These are phyloP conservation scores for Claviceps fusiformis DNA, from an alignment of 2,329 filamentous ascomycete species.

Conservation along the genomic window DNA sequence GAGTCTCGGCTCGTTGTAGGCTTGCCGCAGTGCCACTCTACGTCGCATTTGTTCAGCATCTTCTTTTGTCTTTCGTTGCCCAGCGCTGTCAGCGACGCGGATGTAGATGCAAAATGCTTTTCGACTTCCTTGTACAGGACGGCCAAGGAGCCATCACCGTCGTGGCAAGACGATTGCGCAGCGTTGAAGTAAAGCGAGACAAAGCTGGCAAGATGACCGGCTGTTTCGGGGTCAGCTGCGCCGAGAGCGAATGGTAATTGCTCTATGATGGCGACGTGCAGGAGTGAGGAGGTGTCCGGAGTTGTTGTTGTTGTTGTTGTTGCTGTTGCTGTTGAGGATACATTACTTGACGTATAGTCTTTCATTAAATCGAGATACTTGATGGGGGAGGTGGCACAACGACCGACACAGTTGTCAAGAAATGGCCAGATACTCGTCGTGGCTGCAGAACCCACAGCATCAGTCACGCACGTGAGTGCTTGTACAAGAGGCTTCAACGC, in stretches of 20 bases:
- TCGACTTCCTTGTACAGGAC: slow-evolving; percentile 16
- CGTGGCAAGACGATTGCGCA: slow-evolving; percentile 23
- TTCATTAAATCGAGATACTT: slow-evolving; percentile 67
- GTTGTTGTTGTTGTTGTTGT: neutral
- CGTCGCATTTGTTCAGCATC: slow-evolving; percentile 6
- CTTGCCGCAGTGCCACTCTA: slow-evolving; percentile 5
- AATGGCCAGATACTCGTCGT: slow-evolving; percentile 48
- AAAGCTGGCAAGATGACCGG: slow-evolving; percentile 40
- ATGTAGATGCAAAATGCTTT: slow-evolving; percentile 15
- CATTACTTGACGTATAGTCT: slow-evolving; percentile 22
- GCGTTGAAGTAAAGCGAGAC: slow-evolving; percentile 43
- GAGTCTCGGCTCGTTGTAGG: neutral
- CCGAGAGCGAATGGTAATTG: slow-evolving; percentile 60
- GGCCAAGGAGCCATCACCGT: neutral
- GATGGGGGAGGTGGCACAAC: slow-evolving; percentile 62
- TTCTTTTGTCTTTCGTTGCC: slow-evolving; percentile 10
- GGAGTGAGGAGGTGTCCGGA: slow-evolving; percentile 34
- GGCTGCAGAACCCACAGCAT: slow-evolving; percentile 8
- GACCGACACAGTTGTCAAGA: slow-evolving; percentile 68
- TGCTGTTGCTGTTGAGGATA: slow-evolving; percentile 11
- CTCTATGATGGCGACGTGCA: slow-evolving; percentile 59
- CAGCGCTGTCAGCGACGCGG: slow-evolving; percentile 12
- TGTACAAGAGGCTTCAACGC: slow-evolving; percentile 34
- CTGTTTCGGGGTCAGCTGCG: slow-evolving; percentile 27
- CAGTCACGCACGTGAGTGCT: slow-evolving; percentile 14